Conservation (phyloP, 148 eudicot species). For the Persicaria maculosa region DNA sequence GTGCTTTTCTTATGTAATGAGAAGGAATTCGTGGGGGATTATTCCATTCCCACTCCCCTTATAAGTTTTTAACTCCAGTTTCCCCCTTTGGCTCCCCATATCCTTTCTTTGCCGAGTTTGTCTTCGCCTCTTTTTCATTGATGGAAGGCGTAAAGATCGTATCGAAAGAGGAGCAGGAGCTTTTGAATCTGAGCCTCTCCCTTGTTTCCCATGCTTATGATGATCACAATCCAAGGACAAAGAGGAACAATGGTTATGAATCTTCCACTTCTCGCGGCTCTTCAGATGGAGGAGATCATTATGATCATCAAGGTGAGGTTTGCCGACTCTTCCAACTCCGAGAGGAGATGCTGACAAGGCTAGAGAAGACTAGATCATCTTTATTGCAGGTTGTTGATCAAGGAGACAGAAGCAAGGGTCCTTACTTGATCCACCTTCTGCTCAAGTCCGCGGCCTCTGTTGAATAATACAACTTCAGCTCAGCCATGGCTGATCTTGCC, state of each 20-base stretch:
- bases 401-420: slow-evolving; percentile 34
- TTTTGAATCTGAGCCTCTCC: slow-evolving; percentile 52
- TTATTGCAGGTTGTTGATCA: neutral
- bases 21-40: slow-evolving; percentile 21
- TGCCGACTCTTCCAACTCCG: slow-evolving; percentile 44
- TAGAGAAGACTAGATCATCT: neutral
- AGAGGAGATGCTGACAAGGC: slow-evolving; percentile 34
- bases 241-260: slow-evolving; percentile 15
- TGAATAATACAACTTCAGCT: slow-evolving; percentile 31
- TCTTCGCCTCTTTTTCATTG: slow-evolving; percentile 6
- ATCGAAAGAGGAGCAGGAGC: slow-evolving; percentile 28
- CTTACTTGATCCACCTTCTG: slow-evolving; percentile 50
- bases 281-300: slow-evolving; percentile 18
- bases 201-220: slow-evolving; percentile 21
- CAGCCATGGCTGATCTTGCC: slow-evolving; percentile 38
- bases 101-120: slow-evolving; percentile 14
- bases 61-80: neutral
- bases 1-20: slow-evolving; percentile 20
- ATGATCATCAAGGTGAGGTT: slow-evolving; percentile 33
- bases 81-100: slow-evolving; percentile 13
- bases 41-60: slow-evolving; percentile 24
- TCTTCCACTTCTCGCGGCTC: slow-evolving; percentile 5
- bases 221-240: slow-evolving; percentile 17
- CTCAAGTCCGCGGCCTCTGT: slow-evolving; percentile 50
- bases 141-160: slow-evolving; percentile 27